A percentile compares a stretch with the other conserved stretches of the same genome.
Conservation (phyloP, 2,329 filamentous ascomycete species). For the Cladosporium sp. region DNA sequence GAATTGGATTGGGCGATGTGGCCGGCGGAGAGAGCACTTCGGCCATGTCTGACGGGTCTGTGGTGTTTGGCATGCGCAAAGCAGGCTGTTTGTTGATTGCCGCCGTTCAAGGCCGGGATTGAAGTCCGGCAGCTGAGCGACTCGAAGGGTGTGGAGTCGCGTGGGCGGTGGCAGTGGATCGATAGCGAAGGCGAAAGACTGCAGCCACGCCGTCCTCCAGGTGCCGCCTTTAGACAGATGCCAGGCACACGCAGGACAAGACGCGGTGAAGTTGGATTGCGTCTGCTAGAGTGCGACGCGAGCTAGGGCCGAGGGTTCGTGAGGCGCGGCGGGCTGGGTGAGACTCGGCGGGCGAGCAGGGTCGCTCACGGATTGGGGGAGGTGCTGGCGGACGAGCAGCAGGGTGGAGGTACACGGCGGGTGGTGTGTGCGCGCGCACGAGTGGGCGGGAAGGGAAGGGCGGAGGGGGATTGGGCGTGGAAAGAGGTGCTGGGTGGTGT, state of each 20-base stretch:
- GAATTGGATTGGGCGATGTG: not conserved
- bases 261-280: not conserved
- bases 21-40: constrained; percentile 1
- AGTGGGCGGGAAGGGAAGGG: not conserved
- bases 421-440: not conserved
- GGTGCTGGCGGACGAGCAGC: not conserved
- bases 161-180: not conserved
- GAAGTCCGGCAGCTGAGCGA: not conserved
- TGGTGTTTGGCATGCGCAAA: not conserved
- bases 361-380: not conserved
- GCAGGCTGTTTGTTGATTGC: not conserved
- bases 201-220: not conserved
- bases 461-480: not conserved
- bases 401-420: too few relatives aligned
- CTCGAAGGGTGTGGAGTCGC: not conserved
- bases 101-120: not conserved
- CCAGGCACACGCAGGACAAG: not conserved
- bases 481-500: not conserved
- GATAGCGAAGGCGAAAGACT: not conserved
- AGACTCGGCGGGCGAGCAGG: not conserved
- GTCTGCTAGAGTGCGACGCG: not conserved
- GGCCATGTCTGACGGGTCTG: not conserved
- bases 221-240: not conserved
- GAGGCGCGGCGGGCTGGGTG: not conserved
- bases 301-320: constrained; percentile 4